These are phyloP conservation scores for Zanthoxylum bungeanum DNA, from an alignment of 345 rosid species.

Conservation along the genomic window DNA sequence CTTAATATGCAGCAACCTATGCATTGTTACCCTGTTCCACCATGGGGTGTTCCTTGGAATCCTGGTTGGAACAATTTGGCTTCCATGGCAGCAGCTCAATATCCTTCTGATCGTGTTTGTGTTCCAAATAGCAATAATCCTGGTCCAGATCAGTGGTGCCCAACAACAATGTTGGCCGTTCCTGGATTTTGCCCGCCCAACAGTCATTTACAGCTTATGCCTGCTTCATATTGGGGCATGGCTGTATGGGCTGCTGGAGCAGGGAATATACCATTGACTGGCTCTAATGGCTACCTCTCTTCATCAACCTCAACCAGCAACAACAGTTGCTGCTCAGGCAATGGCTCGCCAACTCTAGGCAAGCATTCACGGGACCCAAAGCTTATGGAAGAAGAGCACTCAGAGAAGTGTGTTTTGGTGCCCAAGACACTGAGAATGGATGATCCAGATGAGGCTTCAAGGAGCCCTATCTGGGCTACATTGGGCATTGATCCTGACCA, in stretches of 20 bases:
- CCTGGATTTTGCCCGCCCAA: slow-evolving; percentile 46
- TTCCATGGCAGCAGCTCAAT: slow-evolving; percentile 25
- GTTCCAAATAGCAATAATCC: slow-evolving; percentile 20
- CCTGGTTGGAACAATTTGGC: slow-evolving; percentile 28
- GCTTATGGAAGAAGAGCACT: slow-evolving; percentile 33
- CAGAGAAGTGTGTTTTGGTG: slow-evolving; percentile 40
- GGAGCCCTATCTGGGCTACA: slow-evolving; percentile 46
- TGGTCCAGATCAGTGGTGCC: slow-evolving; percentile 46
- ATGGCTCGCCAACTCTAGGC: slow-evolving; percentile 54
- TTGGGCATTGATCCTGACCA: slow-evolving; percentile 34
- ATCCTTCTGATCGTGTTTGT: slow-evolving; percentile 27
- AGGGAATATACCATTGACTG: slow-evolving; percentile 28
- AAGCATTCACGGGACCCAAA: slow-evolving; percentile 63
- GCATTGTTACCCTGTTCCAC: slow-evolving; percentile 38
- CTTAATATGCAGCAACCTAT: slow-evolving; percentile 18
- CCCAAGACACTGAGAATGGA: slow-evolving; percentile 54
- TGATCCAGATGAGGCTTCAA: slow-evolving; percentile 42
- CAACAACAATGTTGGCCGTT: slow-evolving; percentile 40
- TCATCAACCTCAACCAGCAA: slow-evolving; percentile 46
- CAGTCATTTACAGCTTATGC: slow-evolving; percentile 50
- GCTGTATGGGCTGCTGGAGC: slow-evolving; percentile 40
- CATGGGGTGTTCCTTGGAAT: slow-evolving; percentile 49
- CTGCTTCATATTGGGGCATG: slow-evolving; percentile 55
- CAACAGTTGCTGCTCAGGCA: slow-evolving; percentile 39
- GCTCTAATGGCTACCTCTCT: slow-evolving; percentile 36